Evolutionary conservation across 2,329 filamentous ascomycete genomes (phyloP).

Genomic region (Xenoacremonium recifei): DNA sequence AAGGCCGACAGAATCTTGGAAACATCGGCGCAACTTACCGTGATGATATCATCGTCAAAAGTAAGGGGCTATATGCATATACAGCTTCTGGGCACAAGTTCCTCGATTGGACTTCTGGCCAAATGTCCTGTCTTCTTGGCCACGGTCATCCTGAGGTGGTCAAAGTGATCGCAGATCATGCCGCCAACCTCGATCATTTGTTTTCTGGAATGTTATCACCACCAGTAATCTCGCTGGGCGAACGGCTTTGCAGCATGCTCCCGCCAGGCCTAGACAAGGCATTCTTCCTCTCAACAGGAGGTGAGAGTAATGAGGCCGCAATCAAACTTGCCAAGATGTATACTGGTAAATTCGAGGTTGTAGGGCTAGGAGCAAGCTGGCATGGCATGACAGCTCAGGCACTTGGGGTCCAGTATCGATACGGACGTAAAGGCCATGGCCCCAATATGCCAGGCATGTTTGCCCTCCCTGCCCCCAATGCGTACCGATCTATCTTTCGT

Average conservation of each 20-base stretch:
- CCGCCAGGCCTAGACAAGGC: constrained; percentile 49
- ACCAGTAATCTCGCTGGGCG: constrained; percentile 53
- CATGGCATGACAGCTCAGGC: constrained; percentile 59
- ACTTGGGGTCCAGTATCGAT: constrained; percentile 51
- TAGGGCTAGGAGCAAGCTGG: constrained; percentile 57
- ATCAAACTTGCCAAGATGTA: constrained; percentile 63
- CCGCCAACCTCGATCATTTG: constrained; percentile 53
- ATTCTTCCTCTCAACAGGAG: constrained; percentile 57
- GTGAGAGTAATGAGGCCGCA: constrained; percentile 56
- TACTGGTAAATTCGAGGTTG: constrained; percentile 63
- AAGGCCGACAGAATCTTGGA: no score
- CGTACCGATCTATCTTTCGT: constrained; percentile 61
- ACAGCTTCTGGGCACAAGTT: constrained; percentile 32
- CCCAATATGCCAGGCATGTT: constrained; percentile 54
- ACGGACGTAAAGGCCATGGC: constrained; percentile 46
- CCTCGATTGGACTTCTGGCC: constrained; percentile 59
- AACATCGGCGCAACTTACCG: no score
- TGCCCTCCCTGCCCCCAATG: constrained; percentile 57
- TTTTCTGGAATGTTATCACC: constrained; percentile 55
- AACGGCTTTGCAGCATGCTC: constrained; percentile 45
- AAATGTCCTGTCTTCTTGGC: constrained; percentile 58
- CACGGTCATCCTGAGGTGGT: constrained; percentile 59
- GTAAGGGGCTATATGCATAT: background rate
- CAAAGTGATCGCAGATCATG: constrained; percentile 44
- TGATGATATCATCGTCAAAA: no score